Evolutionary conservation across 2,329 filamentous ascomycete species (phyloP).

Genomic region (Colletotrichum godetiae): DNA sequence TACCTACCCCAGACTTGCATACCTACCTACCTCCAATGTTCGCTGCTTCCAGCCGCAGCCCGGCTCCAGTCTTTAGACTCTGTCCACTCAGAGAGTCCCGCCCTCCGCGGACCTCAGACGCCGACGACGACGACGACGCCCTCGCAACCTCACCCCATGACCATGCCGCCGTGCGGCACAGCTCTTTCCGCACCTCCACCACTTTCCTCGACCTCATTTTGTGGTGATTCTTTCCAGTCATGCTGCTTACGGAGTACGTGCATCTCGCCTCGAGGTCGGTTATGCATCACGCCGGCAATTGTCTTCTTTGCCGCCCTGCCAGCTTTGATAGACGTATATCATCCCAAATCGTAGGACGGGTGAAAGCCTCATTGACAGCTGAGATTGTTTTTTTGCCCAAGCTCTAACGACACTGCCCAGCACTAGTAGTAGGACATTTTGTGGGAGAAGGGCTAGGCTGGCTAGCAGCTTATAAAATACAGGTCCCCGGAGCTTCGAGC

Average conservation of each 20-base stretch:
- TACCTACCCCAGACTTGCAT: neutral
- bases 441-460: too few relatives aligned
- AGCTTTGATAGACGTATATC: neutral
- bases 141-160: conserved; percentile 6
- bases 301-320: neutral
- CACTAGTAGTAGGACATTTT: neutral
- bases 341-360: neutral
- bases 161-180: conserved; percentile 15
- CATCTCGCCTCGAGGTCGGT: neutral
- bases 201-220: neutral
- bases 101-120: neutral
- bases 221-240: neutral
- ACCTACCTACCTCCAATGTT: too few relatives aligned
- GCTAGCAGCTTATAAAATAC: neutral
- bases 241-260: neutral
- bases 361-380: neutral
- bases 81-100: neutral
- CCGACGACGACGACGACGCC: neutral
- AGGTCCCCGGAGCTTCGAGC: neutral
- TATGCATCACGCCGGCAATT: neutral
- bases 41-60: neutral
- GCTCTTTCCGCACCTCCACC: neutral
- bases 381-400: neutral
- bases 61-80: conserved; percentile 17
- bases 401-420: too few relatives aligned